A percentile compares a stretch with the other conserved stretches of the same genome.
These are phyloP conservation scores for Sicyos baderoa DNA, from an alignment of 306 rosid genomes.

Conservation along the genomic window DNA sequence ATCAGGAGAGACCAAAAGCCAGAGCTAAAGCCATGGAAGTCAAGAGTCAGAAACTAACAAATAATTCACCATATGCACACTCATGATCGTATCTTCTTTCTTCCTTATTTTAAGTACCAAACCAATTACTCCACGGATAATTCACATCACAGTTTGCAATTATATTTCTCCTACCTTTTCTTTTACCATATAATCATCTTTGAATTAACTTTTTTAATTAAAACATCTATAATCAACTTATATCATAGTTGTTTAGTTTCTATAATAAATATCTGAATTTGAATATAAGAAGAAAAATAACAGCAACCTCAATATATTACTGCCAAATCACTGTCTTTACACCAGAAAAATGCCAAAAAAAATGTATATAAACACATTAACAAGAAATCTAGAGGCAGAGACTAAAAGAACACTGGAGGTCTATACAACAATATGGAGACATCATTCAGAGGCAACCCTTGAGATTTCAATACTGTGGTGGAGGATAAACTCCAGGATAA, in stretches of 20 bases:
- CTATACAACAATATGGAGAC: conserved; percentile 2
- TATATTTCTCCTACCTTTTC: not conserved
- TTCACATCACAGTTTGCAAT: not conserved
- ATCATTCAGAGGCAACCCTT: not conserved
- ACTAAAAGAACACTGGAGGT: not conserved
- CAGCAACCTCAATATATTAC: conserved; percentile 5
- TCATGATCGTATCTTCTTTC: too few species aligned
- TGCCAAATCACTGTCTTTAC: not conserved
- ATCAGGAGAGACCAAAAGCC: too few species aligned
- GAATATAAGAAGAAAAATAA: not conserved
- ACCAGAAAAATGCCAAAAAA: conserved; percentile 2
- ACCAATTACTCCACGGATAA: not conserved
- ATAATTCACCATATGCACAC: too few species aligned
- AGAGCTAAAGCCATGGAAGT: too few species aligned
- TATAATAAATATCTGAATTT: not conserved
- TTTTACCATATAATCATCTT: not conserved
- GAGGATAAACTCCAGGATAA: conserved; percentile 55
- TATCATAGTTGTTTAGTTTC: not conserved
- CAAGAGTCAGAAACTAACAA: too few species aligned
- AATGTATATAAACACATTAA: not conserved
- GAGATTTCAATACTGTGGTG: conserved; percentile 46
- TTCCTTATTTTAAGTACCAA: too few species aligned
- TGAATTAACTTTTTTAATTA: not conserved
- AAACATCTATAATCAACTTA: not conserved
- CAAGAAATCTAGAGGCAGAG: not conserved